Base-by-base conservation (phyloP, 1,139 yeast genomes). In the Suhomyces yuchorum region DNA sequence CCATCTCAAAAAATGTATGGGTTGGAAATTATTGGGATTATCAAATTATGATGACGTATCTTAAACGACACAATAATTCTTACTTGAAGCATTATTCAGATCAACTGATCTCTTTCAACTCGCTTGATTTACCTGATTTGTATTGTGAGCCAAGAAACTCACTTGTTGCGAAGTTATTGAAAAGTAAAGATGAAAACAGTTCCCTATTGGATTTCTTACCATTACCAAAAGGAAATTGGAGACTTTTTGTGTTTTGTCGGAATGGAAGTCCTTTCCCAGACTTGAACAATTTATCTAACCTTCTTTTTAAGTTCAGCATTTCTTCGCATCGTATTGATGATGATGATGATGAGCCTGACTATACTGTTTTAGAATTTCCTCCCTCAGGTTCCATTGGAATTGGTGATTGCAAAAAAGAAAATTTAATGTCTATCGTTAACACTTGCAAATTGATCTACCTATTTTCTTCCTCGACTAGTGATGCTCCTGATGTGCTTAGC, bases 321-420 rank as follows among this genome's bases (percentile, higher is more conserved):
- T 58, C 68, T 2, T 54, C 68, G 3, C 70, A 56, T 42, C 52
- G 58, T 38, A 52, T 57, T 7, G 49, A 54, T 17, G 58, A 60
- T 11, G 45, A 53, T 20, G 56, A 52, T 28, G 54, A 50, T 12
- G 46, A 47, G 6, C 47, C 47, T 3, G 74, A 73, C 34, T 67
- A 65, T 37, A 72, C 75, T 28, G 62, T 73, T 26, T 62, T 89
- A 14, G 81, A 81, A 44, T 89, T 90, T 62, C 97, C 97, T 1
- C 86, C 96, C 1, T 84, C 96, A 0, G 96, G 96, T 0, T 81
- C 91, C 0, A 70, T 88, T 22, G 87, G 91, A 0, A 67, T 87
- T 41, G 92, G 92, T 3, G 89, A 85, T 60, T 72, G 85, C 56
- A 78, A 78, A 33, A 77, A 76, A 41, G 79, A 77, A 1, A 81